Conservation (phyloP, 2,329 filamentous ascomycete genomes). For the Xylogone sp. region DNA sequence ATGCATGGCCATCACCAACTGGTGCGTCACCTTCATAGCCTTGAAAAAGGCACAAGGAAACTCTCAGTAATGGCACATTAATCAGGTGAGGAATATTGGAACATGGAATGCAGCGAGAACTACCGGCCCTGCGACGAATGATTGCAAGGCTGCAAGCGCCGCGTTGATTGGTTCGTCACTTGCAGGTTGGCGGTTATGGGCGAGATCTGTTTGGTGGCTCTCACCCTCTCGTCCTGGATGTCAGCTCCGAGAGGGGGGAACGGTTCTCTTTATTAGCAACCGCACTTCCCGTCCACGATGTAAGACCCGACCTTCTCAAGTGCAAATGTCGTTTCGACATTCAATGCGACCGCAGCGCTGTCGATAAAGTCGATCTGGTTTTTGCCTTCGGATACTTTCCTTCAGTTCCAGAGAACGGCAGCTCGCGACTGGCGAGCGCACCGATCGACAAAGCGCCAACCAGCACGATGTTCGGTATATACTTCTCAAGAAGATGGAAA, state of each 20-base stretch:
- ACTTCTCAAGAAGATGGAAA: slow-evolving; percentile 43
- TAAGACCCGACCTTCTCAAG: background rate
- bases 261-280: background rate
- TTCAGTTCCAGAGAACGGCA: background rate
- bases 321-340: background rate
- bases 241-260: background rate
- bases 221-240: background rate
- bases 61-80: background rate
- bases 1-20: no score
- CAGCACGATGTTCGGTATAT: background rate
- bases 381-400: background rate
- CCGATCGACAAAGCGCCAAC: no score
- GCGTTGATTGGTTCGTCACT: background rate
- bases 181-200: background rate
- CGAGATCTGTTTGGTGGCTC: background rate
- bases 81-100: background rate
- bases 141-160: background rate
- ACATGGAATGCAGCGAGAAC: background rate
- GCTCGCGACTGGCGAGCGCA: background rate
- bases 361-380: background rate
- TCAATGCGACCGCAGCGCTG: background rate
- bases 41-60: background rate
- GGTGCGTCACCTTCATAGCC: background rate
- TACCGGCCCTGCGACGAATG: background rate
- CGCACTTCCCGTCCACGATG: background rate